Conservation (phyloP, 768 basidiomycete genomes). For the Termitomyces sp. region DNA sequence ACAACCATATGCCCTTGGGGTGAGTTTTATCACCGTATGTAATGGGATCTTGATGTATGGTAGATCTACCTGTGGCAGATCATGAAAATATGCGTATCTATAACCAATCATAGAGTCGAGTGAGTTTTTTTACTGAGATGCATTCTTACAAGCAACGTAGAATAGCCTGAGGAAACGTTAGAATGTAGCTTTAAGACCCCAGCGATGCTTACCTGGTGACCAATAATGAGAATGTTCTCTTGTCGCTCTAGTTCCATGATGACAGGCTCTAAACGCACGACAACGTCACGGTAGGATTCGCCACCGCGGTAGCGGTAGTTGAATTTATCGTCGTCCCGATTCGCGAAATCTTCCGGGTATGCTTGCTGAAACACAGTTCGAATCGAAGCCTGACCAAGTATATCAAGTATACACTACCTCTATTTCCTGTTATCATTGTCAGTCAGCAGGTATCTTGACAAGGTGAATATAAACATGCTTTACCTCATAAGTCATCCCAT, state of each 20-base stretch:
- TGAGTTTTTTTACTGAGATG: slow-evolving; percentile 2
- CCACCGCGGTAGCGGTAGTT: slow-evolving; percentile 98
- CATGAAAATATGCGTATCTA: slow-evolving; percentile 96
- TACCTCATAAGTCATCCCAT: slow-evolving; percentile 96
- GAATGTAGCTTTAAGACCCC: background rate
- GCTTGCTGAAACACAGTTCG: slow-evolving; percentile 49
- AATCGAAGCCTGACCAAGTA: background rate
- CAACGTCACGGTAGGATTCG: slow-evolving; percentile 97
- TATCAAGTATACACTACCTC: slow-evolving; percentile 48
- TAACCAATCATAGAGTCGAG: slow-evolving; percentile 13
- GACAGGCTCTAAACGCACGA: slow-evolving; percentile 90
- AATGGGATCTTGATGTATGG: slow-evolving; percentile 97
- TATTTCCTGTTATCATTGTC: slow-evolving; percentile 55
- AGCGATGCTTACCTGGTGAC: slow-evolving; percentile 66
- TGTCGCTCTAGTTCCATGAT: slow-evolving; percentile 99
- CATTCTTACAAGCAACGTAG: slow-evolving; percentile 65
- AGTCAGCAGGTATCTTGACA: background rate
- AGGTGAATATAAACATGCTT: background rate
- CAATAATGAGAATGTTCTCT: slow-evolving; percentile 94
- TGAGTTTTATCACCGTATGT: slow-evolving; percentile 97
- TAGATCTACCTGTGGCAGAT: slow-evolving; percentile 86
- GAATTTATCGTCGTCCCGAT: slow-evolving; percentile 98
- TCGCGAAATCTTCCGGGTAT: slow-evolving; percentile 98
- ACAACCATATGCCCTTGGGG: slow-evolving; percentile 97
- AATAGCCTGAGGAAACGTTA: slow-evolving; percentile 49